phyloP scores from a whole-genome alignment of 2,329 filamentous ascomycete genomes.

The Fusarium pilosicola region DNA sequence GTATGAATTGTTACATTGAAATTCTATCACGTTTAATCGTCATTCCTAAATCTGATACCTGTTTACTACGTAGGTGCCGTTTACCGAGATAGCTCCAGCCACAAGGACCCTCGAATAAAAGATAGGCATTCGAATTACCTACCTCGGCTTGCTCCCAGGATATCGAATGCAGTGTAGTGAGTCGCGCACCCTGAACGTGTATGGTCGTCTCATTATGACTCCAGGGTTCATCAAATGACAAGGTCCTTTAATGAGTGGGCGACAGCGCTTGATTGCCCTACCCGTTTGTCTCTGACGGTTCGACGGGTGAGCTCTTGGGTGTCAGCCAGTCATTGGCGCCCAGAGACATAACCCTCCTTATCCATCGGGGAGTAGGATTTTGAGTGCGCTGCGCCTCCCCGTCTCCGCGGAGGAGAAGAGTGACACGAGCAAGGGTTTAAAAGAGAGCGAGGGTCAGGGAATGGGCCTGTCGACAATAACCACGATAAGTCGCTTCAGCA shows the following conservation, averaged over 20 bases:
- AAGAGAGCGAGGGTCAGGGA: not conserved
- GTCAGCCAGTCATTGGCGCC: constrained; percentile 10
- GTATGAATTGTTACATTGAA: not conserved
- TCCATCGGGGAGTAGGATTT: not conserved
- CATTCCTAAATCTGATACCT: not conserved
- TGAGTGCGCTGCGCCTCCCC: constrained; percentile 1
- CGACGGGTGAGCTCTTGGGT: constrained; percentile 12
- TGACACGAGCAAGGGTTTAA: not conserved
- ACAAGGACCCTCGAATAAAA: constrained; percentile 1
- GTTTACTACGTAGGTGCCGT: not conserved
- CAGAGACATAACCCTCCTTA: constrained; percentile 16
- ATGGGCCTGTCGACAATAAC: not conserved
- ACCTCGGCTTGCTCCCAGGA: not conserved
- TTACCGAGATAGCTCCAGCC: constrained; percentile 6
- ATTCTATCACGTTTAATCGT: not conserved
- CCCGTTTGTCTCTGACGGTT: constrained; percentile 6
- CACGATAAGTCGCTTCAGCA: not conserved
- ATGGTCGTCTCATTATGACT: not conserved
- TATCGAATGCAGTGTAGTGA: not conserved
- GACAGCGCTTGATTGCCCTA: constrained; percentile 14
- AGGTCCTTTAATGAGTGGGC: not conserved
- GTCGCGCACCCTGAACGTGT: not conserved
- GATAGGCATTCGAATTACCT: constrained; percentile 14
- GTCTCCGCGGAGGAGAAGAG: not conserved
- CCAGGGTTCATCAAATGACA: not conserved